phyloP scores from a whole-genome alignment of 2,329 filamentous ascomycete genomes.

The Phyllosticta citribraziliensis region DNA sequence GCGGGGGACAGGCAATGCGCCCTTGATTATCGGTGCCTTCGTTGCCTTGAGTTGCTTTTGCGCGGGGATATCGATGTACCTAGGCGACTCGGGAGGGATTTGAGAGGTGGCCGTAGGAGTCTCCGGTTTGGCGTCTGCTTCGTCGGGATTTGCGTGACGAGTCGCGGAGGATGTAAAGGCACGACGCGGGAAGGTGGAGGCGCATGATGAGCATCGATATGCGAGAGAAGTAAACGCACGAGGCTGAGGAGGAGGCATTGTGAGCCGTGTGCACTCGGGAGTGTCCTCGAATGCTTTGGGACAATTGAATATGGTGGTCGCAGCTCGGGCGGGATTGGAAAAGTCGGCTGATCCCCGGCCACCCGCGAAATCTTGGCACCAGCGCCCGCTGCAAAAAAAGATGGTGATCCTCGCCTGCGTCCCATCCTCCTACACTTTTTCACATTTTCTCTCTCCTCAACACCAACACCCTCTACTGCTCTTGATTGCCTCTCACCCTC shows the following conservation, averaged over 20 bases:
- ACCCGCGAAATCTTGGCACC: slow-evolving; percentile 3
- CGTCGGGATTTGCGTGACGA: background rate
- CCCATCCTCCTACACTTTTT: background rate
- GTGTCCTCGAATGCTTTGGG: background rate
- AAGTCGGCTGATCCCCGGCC: background rate
- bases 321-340: background rate
- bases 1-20: slow-evolving; percentile 73
- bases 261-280: background rate
- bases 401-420: slow-evolving; percentile 3
- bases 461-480: background rate
- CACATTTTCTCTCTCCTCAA: background rate
- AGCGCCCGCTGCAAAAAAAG: slow-evolving; percentile 6
- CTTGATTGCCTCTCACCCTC: background rate
- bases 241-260: slow-evolving; percentile 5
- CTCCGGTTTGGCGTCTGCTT: background rate
- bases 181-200: slow-evolving; percentile 1
- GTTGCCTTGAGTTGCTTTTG: slow-evolving; percentile 59
- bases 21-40: slow-evolving; percentile 49
- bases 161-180: slow-evolving; percentile 30
- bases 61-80: slow-evolving; percentile 72
- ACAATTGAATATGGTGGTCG: background rate
- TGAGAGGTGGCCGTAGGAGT: slow-evolving; percentile 31
- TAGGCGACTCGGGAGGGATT: slow-evolving; percentile 70
- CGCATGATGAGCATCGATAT: slow-evolving; percentile 1
- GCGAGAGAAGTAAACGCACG: slow-evolving; percentile 1